Percentiles rank a stretch among this genome's conserved stretches.
These are phyloP conservation scores for Pestalotiopsis sp. DNA, from an alignment of 2,329 filamentous ascomycete genomes.

Conservation along the genomic window DNA sequence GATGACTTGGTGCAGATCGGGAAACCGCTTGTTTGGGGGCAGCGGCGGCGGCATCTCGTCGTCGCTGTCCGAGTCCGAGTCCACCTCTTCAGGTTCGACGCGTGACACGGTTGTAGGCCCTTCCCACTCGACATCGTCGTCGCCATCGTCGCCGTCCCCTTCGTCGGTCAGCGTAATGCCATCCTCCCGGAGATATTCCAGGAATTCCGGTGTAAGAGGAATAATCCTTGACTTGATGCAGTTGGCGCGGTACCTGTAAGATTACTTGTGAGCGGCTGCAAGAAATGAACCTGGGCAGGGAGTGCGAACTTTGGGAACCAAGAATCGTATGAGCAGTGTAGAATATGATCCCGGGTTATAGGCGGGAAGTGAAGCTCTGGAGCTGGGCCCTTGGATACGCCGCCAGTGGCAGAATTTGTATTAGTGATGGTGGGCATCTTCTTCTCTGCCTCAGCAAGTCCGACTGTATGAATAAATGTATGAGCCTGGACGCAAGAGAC, in stretches of 20 bases:
- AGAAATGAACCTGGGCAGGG: not conserved
- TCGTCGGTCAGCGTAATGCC: slow-evolving; percentile 86
- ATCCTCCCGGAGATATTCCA: slow-evolving; percentile 87
- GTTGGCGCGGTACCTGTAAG: slow-evolving; percentile 68
- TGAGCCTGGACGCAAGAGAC: not conserved
- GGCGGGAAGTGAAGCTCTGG: slow-evolving; percentile 65
- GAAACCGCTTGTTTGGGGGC: slow-evolving; percentile 60
- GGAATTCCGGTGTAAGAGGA: slow-evolving; percentile 72
- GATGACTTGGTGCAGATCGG: slow-evolving; percentile 76
- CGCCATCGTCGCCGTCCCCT: slow-evolving; percentile 45
- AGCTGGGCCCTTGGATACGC: slow-evolving; percentile 17
- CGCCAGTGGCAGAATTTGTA: slow-evolving; percentile 18
- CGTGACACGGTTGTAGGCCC: slow-evolving; percentile 34
- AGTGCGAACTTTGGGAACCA: slow-evolving; percentile 78
- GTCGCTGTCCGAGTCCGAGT: slow-evolving; percentile 51
- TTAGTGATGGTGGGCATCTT: slow-evolving; percentile 28
- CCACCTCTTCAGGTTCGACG: slow-evolving; percentile 39
- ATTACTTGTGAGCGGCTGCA: slow-evolving; percentile 12
- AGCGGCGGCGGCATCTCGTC: slow-evolving; percentile 52
- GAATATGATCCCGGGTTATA: slow-evolving; percentile 81
- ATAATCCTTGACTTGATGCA: slow-evolving; percentile 88
- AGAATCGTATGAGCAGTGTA: slow-evolving; percentile 90
- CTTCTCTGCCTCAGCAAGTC: not conserved
- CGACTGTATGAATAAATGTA: not conserved
- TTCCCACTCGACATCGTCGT: slow-evolving; percentile 59